These are phyloP conservation scores for Penicillium bovifimosum DNA, from an alignment of 495 filamentous ascomycete genomes.

Conservation along the genomic window DNA sequence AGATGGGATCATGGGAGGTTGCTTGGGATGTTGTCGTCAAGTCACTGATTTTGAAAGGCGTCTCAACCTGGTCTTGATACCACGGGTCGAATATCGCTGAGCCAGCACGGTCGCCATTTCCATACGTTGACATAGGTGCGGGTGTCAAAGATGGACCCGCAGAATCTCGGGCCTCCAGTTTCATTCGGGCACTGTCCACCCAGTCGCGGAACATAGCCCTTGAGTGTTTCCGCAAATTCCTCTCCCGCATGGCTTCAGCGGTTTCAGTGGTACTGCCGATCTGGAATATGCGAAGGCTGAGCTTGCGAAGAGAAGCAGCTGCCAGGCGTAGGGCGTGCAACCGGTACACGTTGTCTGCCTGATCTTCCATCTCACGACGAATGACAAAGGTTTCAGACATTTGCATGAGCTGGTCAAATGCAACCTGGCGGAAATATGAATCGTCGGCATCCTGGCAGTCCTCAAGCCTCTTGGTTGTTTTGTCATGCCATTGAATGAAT, in stretches of 20 bases:
- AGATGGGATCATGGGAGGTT: constrained; percentile 26
- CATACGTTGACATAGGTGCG: constrained; percentile 24
- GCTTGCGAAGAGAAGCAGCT: constrained; percentile 41
- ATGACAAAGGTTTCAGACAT: constrained; percentile 42
- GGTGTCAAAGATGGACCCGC: constrained; percentile 32
- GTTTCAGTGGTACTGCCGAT: constrained; percentile 41
- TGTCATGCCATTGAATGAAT: constrained; percentile 41
- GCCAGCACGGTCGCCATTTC: constrained; percentile 23
- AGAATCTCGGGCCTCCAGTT: constrained; percentile 33
- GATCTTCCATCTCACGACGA: constrained; percentile 41
- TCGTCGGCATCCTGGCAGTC: constrained; percentile 38
- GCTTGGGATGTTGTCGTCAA: constrained; percentile 23
- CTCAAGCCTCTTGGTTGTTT: constrained; percentile 32
- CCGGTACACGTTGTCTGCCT: constrained; percentile 44
- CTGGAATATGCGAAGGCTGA: constrained; percentile 50
- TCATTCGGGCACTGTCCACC: constrained; percentile 45
- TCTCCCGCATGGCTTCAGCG: constrained; percentile 49
- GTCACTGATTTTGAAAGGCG: constrained; percentile 45
- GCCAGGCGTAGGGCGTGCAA: constrained; percentile 42
- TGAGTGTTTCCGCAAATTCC: constrained; percentile 50
- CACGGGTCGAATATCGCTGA: constrained; percentile 40
- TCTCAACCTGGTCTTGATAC: constrained; percentile 36
- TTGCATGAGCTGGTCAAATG: constrained; percentile 41
- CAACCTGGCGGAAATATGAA: constrained; percentile 38
- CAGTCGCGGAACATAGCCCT: constrained; percentile 55